phyloP scores from a whole-genome alignment of 176 grass and related monocot species.

The Cymbopogon citratus region DNA sequence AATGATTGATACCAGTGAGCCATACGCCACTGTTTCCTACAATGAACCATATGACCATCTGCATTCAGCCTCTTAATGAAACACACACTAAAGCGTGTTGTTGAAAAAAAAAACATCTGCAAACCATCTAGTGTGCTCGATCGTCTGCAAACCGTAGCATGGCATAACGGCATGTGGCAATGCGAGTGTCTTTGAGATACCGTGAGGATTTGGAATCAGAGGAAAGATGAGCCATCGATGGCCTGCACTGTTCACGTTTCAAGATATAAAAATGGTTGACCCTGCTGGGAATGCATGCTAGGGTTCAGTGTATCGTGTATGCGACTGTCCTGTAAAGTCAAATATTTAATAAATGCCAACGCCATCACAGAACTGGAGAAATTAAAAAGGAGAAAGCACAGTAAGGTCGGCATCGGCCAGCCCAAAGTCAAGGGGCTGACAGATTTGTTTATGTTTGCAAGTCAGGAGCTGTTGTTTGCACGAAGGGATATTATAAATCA shows the following conservation, averaged over 20 bases:
- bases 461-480: neutral
- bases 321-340: slow-evolving; percentile 14
- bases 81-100: too few species aligned
- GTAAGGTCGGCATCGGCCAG: neutral
- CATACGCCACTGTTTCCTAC: too few species aligned
- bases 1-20: neutral
- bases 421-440: neutral
- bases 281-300: neutral
- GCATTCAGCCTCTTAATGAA: too few species aligned
- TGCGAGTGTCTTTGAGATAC: neutral
- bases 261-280: slow-evolving; percentile 25
- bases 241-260: neutral
- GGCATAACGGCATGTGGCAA: neutral
- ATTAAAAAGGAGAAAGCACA: neutral
- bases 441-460: neutral
- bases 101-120: too few species aligned
- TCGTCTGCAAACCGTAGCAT: neutral
- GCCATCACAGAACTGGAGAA: neutral
- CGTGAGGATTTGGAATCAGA: neutral
- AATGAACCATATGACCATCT: neutral
- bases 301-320: neutral
- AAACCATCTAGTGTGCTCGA: too few species aligned
- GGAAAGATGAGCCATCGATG: neutral
- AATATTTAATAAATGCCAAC: slow-evolving; percentile 28
- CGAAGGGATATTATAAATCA: neutral